These are phyloP conservation scores for Phlyctochytrium planicorne DNA, from an alignment of 192 early-diverging fungal species.

Conservation along the genomic window DNA sequence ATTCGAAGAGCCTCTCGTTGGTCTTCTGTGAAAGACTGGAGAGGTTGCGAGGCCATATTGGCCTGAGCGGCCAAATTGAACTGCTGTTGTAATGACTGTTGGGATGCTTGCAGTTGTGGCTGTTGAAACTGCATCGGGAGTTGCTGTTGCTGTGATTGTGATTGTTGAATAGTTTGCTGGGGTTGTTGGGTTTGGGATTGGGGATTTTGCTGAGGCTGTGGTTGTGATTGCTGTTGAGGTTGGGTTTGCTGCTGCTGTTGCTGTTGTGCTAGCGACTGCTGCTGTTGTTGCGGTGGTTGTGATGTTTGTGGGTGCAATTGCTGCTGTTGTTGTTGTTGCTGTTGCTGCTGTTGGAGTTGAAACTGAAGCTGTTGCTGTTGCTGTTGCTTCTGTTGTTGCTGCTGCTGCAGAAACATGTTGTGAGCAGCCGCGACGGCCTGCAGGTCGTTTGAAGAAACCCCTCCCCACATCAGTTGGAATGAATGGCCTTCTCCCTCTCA, in stretches of 20 bases:
- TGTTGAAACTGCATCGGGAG: background rate
- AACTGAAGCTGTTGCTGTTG: background rate
- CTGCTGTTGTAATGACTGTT: too few relatives aligned
- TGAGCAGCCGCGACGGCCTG: background rate
- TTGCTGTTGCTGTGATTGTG: background rate
- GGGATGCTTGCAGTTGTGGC: too few relatives aligned
- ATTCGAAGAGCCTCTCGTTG: slow-evolving; percentile 71
- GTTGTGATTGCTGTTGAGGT: background rate
- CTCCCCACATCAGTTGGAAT: too few relatives aligned
- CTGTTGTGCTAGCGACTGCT: background rate
- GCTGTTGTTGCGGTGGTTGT: background rate
- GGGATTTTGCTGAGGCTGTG: background rate
- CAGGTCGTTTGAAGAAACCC: too few relatives aligned
- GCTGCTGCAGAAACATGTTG: background rate
- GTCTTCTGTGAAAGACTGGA: slow-evolving; percentile 36
- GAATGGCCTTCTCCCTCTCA: too few relatives aligned
- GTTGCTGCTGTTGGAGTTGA: background rate
- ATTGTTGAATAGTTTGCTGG: background rate
- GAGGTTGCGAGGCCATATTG: slow-evolving; percentile 7
- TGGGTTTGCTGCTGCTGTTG: background rate
- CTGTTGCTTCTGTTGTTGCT: background rate
- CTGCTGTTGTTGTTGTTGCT: background rate
- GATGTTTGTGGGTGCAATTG: background rate
- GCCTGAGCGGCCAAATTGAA: too few relatives aligned
- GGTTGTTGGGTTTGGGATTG: background rate